These are phyloP conservation scores for Pseudodiploospora longispora DNA, from an alignment of 2,329 filamentous ascomycete species.

Conservation along the genomic window DNA sequence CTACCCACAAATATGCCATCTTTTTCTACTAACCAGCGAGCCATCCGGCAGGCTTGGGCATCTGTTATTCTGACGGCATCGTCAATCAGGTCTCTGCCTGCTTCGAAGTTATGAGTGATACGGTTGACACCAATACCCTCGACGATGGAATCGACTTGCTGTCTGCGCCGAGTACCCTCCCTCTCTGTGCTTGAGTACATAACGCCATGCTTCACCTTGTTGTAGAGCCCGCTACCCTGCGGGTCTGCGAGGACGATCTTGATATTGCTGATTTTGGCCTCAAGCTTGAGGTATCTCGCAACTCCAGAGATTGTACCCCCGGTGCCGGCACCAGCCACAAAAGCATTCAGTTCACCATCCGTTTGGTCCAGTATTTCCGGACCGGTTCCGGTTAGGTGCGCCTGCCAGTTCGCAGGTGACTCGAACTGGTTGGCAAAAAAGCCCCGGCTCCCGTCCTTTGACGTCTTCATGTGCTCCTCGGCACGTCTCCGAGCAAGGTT, in stretches of 20 bases:
- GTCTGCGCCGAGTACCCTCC: constrained; percentile 80
- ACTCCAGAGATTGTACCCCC: constrained; percentile 90
- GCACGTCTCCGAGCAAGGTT: constrained; percentile 79
- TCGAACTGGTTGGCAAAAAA: constrained; percentile 98
- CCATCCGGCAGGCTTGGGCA: constrained; percentile 84
- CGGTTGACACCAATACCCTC: constrained; percentile 95
- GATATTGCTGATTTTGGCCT: constrained; percentile 47
- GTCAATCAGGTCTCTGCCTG: constrained; percentile 76
- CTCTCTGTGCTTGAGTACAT: constrained; percentile 88
- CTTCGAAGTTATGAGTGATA: constrained; percentile 88
- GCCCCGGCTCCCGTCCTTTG: constrained; percentile 57
- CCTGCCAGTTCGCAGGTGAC: constrained; percentile 77
- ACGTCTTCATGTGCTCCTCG: constrained; percentile 56
- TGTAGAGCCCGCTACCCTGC: constrained; percentile 86
- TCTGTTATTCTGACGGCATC: constrained; percentile 86
- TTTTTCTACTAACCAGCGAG: constrained; percentile 89
- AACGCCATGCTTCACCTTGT: constrained; percentile 85
- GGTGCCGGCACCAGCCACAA: constrained; percentile 88
- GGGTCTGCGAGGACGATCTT: constrained; percentile 84
- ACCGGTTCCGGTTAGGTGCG: constrained; percentile 75
- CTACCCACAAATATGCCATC: constrained; percentile 93
- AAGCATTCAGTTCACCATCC: constrained; percentile 67
- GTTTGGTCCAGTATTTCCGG: constrained; percentile 84
- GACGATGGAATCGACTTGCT: constrained; percentile 92
- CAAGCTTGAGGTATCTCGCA: constrained; percentile 71